Percentiles rank a stretch among this genome's conserved stretches.
Evolutionary conservation across 345 rosid genomes (phyloP).

Genomic region (Carallia pectinifolia): DNA sequence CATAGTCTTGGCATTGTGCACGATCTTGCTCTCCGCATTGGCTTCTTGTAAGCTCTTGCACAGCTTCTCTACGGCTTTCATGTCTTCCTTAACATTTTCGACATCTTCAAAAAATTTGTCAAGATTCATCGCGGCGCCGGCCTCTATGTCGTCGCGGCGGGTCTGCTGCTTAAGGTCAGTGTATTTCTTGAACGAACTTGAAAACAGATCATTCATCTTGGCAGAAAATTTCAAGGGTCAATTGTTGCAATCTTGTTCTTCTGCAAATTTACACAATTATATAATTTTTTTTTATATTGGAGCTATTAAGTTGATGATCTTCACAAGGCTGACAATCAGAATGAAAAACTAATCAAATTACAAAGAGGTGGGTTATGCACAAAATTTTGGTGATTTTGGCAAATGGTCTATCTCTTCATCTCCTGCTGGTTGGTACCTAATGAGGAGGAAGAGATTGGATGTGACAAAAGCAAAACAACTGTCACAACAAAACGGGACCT

Average conservation of each 20-base stretch:
- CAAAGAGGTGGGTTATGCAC: no score
- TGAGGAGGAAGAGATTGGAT: conserved; percentile 25
- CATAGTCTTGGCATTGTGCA: conserved; percentile 64
- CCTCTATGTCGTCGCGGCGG: conserved; percentile 56
- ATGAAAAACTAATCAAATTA: neutral
- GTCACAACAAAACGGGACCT: conserved; percentile 9
- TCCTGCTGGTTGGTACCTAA: neutral
- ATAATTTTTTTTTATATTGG: neutral
- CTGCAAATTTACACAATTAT: neutral
- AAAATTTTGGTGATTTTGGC: neutral
- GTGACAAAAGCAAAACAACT: conserved; percentile 18
- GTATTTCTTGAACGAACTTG: conserved; percentile 75
- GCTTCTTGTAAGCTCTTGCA: conserved; percentile 73
- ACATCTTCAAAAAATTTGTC: conserved; percentile 79
- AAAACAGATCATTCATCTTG: conserved; percentile 80
- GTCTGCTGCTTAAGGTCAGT: conserved; percentile 63
- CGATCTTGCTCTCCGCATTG: conserved; percentile 65
- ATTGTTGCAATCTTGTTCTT: neutral
- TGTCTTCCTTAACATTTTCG: conserved; percentile 70
- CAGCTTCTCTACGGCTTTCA: conserved; percentile 51
- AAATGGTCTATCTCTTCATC: conserved; percentile 23
- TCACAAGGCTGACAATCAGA: neutral
- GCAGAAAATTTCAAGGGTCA: neutral
- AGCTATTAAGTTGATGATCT: neutral
- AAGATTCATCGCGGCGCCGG: conserved; percentile 52